These are phyloP conservation scores for Picea abies DNA, from an alignment of 83 land plant species.

Conservation along the genomic window DNA sequence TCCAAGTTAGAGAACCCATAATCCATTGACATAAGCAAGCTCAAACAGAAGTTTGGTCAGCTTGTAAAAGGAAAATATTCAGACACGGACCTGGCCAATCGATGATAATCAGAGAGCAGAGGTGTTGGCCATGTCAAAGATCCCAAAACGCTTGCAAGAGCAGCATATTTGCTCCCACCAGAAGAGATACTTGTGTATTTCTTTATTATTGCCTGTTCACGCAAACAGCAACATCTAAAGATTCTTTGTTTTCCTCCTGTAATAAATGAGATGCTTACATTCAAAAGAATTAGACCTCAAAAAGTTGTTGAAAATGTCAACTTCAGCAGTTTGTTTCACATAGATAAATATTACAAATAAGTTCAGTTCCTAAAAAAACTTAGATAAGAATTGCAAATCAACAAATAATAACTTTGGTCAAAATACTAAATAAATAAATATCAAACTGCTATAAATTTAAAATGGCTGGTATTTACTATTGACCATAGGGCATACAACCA, in stretches of 20 bases:
- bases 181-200: conserved; percentile 67
- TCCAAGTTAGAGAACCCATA: conserved; percentile 1
- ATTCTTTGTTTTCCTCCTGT: background rate
- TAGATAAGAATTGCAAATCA: too few relatives aligned
- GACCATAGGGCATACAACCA: too few relatives aligned
- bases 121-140: conserved; percentile 90
- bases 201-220: conserved; percentile 70
- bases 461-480: too few relatives aligned
- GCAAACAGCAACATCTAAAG: background rate
- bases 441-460: too few relatives aligned
- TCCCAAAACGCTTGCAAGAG: conserved; percentile 80
- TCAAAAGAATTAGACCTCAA: background rate
- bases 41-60: background rate
- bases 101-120: conserved; percentile 65
- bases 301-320: background rate
- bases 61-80: background rate
- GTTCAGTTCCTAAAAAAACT: background rate
- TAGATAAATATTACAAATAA: background rate
- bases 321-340: background rate
- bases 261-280: background rate
- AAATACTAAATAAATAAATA: too few relatives aligned
- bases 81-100: conserved; percentile 56
- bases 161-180: conserved; percentile 66
- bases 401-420: too few relatives aligned
- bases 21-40: background rate